A percentile compares a stretch with the other conserved stretches of the same genome.
Conservation (phyloP, 768 basidiomycete genomes). For the Auricularia sp. region DNA sequence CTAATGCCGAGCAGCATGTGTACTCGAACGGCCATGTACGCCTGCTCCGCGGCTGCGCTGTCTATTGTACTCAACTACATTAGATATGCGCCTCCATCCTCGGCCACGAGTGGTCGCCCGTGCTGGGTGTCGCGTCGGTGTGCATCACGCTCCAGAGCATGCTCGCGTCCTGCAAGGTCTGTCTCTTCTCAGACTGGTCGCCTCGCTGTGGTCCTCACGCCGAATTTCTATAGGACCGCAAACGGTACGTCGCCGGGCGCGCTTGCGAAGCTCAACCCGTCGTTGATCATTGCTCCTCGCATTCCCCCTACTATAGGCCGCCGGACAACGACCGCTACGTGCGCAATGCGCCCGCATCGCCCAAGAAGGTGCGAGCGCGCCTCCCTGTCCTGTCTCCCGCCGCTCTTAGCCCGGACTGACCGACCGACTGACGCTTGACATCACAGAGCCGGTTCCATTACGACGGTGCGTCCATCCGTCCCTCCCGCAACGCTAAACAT, state of each 20-base stretch:
- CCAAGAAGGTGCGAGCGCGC: conserved; percentile 58
- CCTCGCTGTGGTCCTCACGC: not conserved
- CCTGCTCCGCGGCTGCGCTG: conserved; percentile 8
- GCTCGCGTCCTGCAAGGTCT: conserved; percentile 85
- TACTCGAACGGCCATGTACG: conserved; percentile 81
- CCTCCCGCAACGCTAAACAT: no score
- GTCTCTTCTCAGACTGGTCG: conserved; percentile 6
- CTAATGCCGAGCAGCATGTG: conserved; percentile 39
- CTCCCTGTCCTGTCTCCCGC: not conserved
- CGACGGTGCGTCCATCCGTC: conserved; percentile 43
- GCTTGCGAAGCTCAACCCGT: not conserved
- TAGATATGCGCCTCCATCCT: conserved; percentile 88
- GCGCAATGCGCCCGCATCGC: conserved; percentile 65
- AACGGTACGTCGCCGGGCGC: conserved; percentile 41
- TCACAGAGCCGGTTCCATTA: conserved; percentile 69
- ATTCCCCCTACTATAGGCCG: conserved; percentile 38
- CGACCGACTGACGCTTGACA: not conserved
- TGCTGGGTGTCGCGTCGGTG: conserved; percentile 71
- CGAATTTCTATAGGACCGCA: conserved; percentile 34
- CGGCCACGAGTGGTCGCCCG: conserved; percentile 83
- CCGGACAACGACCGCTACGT: conserved; percentile 81
- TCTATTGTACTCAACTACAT: conserved; percentile 4
- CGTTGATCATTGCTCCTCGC: conserved; percentile 1
- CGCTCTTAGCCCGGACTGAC: not conserved
- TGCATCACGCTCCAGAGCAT: conserved; percentile 86